Evolutionary conservation across 2,329 filamentous ascomycete genomes (phyloP).

Genomic region (Drechslerella coelobrocha): DNA sequence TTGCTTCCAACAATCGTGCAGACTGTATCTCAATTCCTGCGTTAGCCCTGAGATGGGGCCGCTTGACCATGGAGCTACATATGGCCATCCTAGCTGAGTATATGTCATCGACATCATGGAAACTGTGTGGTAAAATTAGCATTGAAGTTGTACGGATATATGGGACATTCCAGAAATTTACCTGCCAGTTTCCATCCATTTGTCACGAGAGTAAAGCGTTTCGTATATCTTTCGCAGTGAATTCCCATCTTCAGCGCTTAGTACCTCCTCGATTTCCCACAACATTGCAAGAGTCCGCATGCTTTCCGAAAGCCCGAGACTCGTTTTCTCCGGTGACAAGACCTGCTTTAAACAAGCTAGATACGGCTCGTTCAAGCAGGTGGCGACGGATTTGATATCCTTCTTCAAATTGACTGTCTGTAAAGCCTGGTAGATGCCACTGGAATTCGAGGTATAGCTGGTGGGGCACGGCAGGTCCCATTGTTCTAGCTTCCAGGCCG

Average conservation of each 20-base stretch:
- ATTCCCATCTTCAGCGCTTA: slow-evolving; percentile 67
- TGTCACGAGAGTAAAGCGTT: slow-evolving; percentile 70
- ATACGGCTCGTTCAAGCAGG: slow-evolving; percentile 39
- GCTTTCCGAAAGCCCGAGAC: slow-evolving; percentile 47
- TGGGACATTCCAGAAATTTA: slow-evolving; percentile 60
- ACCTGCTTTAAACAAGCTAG: slow-evolving; percentile 35
- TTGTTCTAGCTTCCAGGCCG: slow-evolving; percentile 81
- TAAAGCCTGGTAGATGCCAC: slow-evolving; percentile 78
- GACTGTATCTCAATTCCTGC: slow-evolving; percentile 57
- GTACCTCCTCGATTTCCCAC: slow-evolving; percentile 79
- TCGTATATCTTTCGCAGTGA: slow-evolving; percentile 70
- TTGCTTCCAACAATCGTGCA: slow-evolving; percentile 74
- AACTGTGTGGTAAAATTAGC: slow-evolving; percentile 56
- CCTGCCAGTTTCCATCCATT: slow-evolving; percentile 84
- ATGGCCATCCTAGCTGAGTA: slow-evolving; percentile 82
- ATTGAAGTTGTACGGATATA: background rate
- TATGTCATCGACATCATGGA: slow-evolving; percentile 74
- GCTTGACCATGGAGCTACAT: slow-evolving; percentile 78
- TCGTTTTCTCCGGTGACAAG: slow-evolving; percentile 38
- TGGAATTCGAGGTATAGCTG: slow-evolving; percentile 68
- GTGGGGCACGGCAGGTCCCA: slow-evolving; percentile 86
- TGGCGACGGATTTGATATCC: slow-evolving; percentile 42
- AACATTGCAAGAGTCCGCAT: slow-evolving; percentile 73
- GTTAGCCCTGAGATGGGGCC: slow-evolving; percentile 68
- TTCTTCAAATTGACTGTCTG: slow-evolving; percentile 71